Evolutionary conservation across 2,329 filamentous ascomycete species (phyloP), one percentile per base, ranked within the genome.

Genomic region (Alternaria longipes): DNA sequence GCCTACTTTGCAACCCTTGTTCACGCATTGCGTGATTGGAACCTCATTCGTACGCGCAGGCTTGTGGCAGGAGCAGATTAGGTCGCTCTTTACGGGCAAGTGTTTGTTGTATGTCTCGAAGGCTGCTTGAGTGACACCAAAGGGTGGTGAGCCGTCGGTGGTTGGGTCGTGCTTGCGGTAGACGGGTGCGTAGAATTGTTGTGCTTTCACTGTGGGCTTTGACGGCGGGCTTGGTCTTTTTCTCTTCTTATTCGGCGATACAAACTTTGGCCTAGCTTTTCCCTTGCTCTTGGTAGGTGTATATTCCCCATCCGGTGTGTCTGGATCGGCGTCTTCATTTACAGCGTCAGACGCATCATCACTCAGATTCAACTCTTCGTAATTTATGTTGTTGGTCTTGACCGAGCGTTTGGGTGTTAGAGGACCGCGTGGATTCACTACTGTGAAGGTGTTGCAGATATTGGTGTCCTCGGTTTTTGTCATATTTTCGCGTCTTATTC

Each of bases 11-110:
- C 72, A 75, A 11, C 56, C 20, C 1, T 30, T 20, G 28, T 64
- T 70, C 3, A 42, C 45, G 34, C 72, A 74, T 24, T 72, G 65
- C 3, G 64, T 59, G 12, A 74, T 62, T 5, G 58, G 54, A 3
- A 56, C 14, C 1, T 28, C 49, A 14, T 26, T 18, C 2, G 55
- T 67, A 12, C 42, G 41, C 0, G 67, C 64, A 9, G 68, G 64
- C 18, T 62, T 42, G 24, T 56, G 47, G 54, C 72, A 74, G 3
- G 26, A 51, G 59, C 72, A 74, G 38, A 74, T 71, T 1, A 54
- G 9, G 30, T 65, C 56, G 11, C 8, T 53, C 22, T 63, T 30
- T 5, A 20, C 5, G 9, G 65, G 63, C 24, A 47, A 26, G 40
- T 50, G 57, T 22, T 40, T n/a, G 9, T 24, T 24, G 40, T 56